phyloP scores from a whole-genome alignment of 441 rosid species.

The Erodium texanum region DNA sequence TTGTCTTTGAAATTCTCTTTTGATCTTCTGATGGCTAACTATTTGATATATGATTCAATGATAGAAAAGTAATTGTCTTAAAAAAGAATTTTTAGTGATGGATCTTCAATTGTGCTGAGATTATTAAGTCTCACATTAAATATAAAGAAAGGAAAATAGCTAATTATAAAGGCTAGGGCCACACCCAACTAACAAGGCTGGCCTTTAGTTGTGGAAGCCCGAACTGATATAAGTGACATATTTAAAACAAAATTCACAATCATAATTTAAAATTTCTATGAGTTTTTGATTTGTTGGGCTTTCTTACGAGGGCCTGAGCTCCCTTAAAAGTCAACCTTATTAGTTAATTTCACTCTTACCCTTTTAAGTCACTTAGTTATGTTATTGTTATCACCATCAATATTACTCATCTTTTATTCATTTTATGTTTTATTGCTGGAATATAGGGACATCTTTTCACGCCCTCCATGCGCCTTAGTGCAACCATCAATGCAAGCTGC shows the following conservation, averaged over 20 bases:
- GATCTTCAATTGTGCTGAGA: not conserved
- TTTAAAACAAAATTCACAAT: too few relatives aligned
- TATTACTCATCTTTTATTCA: not conserved
- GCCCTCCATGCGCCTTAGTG: conserved; percentile 76
- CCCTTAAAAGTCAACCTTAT: too few relatives aligned
- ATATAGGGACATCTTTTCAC: conserved; percentile 85
- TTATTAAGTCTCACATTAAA: too few relatives aligned
- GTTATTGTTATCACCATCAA: conserved; percentile 2
- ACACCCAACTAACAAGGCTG: too few relatives aligned
- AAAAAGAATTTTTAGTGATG: not conserved
- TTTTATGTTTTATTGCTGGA: conserved; percentile 22
- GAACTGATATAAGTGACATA: too few relatives aligned
- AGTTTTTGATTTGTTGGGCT: not conserved
- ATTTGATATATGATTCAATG: not conserved
- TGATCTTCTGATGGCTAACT: not conserved
- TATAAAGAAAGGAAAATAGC: too few relatives aligned
- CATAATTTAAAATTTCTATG: too few relatives aligned
- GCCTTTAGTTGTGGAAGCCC: too few relatives aligned
- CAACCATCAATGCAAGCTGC: conserved; percentile 76
- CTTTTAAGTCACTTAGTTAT: not conserved
- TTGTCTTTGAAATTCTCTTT: conserved; percentile 5
- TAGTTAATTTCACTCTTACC: too few relatives aligned
- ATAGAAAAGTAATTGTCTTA: not conserved
- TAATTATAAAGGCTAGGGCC: too few relatives aligned
- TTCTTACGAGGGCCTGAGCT: too few relatives aligned